Conservation (phyloP, 1,284 basidiomycete species). For the Tilletia caries region DNA sequence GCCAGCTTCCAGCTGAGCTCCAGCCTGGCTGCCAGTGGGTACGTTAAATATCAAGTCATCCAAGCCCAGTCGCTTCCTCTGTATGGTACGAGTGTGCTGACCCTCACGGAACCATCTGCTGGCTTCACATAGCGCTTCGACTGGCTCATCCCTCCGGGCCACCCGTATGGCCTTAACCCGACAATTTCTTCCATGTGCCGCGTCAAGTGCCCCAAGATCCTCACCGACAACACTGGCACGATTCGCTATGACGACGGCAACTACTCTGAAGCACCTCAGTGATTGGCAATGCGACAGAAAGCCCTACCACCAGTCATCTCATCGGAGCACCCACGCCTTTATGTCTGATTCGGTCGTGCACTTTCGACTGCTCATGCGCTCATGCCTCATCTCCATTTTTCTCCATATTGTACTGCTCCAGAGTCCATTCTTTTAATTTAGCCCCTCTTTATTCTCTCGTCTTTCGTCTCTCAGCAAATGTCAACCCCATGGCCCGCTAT, state of each 20-base stretch:
- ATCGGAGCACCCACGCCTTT: no score
- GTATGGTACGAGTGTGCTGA: neutral
- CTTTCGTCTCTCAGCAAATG: no score
- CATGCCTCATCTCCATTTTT: no score
- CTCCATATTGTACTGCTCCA: no score
- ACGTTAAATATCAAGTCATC: neutral
- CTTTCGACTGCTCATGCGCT: no score
- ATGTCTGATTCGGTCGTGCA: no score
- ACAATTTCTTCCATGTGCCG: conserved; percentile 8
- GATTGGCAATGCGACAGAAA: no score
- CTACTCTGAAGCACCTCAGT: neutral
- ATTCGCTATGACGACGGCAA: neutral
- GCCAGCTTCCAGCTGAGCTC: neutral
- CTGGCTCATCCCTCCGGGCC: neutral
- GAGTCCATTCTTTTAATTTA: no score
- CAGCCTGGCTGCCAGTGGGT: conserved; percentile 6
- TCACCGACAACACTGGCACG: neutral
- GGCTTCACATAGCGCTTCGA: neutral
- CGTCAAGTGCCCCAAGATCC: neutral
- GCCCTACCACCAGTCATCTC: no score
- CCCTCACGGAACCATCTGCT: neutral
- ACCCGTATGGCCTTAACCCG: neutral
- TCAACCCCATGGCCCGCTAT: no score
- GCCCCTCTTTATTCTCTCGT: no score
- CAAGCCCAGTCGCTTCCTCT: neutral